phyloP scores from a whole-genome alignment of 495 filamentous ascomycete species.

The Cryomyces minteri region DNA sequence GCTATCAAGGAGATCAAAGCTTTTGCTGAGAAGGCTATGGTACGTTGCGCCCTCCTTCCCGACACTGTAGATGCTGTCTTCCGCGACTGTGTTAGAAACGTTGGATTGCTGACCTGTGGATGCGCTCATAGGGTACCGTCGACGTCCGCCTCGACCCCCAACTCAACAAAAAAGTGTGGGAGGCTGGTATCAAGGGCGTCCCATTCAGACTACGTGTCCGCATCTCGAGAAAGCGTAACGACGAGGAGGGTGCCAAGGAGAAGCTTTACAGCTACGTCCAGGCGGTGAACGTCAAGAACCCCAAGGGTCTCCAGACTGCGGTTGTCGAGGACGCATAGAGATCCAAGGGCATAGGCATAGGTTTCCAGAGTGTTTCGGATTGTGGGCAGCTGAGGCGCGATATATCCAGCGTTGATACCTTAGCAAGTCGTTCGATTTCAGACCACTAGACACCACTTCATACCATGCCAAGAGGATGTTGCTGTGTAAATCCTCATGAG shows the following conservation, averaged over 20 bases:
- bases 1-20: slow-evolving; percentile 98
- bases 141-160: slow-evolving; percentile 96
- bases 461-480: too few species aligned
- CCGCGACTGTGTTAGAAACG: background rate
- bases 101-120: background rate
- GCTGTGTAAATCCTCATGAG: too few species aligned
- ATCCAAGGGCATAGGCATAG: too few species aligned
- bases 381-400: too few species aligned
- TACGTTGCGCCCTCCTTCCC: slow-evolving; percentile 29
- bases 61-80: background rate
- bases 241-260: slow-evolving; percentile 97
- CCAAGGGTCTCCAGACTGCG: slow-evolving; percentile 86
- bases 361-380: too few species aligned
- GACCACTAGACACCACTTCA: too few species aligned
- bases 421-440: too few species aligned
- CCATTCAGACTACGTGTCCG: slow-evolving; percentile 90
- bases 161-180: slow-evolving; percentile 99
- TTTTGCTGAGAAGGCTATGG: slow-evolving; percentile 89
- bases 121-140: slow-evolving; percentile 55
- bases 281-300: slow-evolving; percentile 97
- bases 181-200: slow-evolving; percentile 94
- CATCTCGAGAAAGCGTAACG: slow-evolving; percentile 98
- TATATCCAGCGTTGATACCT: too few species aligned
- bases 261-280: slow-evolving; percentile 98
- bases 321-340: slow-evolving; percentile 34